Evolutionary conservation across 306 rosid genomes (phyloP), one percentile per base, ranked within the genome.

Genomic region (Dalbergia oliveri): DNA sequence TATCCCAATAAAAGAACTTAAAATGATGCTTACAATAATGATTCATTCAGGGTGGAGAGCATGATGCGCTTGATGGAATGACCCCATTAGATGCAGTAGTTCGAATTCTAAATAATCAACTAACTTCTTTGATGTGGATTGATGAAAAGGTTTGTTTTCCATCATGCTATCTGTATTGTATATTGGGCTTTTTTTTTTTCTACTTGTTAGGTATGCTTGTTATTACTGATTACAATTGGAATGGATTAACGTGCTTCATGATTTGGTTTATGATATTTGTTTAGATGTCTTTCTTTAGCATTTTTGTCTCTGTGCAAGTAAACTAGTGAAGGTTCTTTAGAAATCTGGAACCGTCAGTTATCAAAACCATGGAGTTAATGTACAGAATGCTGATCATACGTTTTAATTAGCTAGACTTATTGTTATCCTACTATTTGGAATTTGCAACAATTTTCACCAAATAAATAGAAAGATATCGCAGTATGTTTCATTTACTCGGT

Each of bases 81-180:
- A 81, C 87, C 74, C 99, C 99, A 19, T 63, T 94, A 77, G 99
- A 94, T 85, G 95, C 89, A 60, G 99, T 94, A 3, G 97, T 94
- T 69, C 88, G 90, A 77, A 93, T 94, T 65, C 87, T 94, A 60
- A 94, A 94, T 89, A 94, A 94, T 85, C 99, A 94, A 81, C 90
- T 94, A 19, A 93, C 97, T 77, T 93, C 97, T 66, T 86, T 94
- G 53, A 84, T 94, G 97, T 94, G 99, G 99, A 93, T 93, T 67
- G 99, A 94, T 82, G 99, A 94, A 84, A 94, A 93, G 99, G 99
- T 94, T 81, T 84, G 31, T 31, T 81, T 79, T 75, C 60, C 63
- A 16, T 44, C 50, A 31, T 69, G 66, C 39, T 61, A 21, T 73
- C 19, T 51, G 64, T 69, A 53, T 54, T 4, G 31, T 26, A 26